phyloP scores from a whole-genome alignment of 129 eudicot genomes.

The carrot (Daucus carota) region DNA sequence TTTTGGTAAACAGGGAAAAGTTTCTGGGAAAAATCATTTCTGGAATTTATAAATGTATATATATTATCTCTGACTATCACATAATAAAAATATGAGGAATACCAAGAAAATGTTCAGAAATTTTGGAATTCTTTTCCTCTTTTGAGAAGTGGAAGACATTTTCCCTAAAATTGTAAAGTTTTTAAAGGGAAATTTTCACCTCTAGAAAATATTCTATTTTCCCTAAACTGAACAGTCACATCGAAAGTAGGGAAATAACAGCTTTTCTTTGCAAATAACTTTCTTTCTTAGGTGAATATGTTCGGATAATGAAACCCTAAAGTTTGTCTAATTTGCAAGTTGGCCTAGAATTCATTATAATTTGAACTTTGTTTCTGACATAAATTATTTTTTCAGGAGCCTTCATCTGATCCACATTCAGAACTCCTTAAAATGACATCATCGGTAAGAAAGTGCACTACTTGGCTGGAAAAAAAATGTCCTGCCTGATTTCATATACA shows the following conservation, averaged over 20 bases:
- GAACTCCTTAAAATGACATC: conserved; percentile 34
- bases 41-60: too few relatives aligned
- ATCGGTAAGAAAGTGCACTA: conserved; percentile 27
- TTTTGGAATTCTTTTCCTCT: too few relatives aligned
- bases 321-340: background rate
- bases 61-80: too few relatives aligned
- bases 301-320: background rate
- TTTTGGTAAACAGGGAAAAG: background rate
- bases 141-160: too few relatives aligned
- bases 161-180: background rate
- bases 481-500: background rate
- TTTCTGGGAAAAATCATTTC: background rate
- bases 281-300: background rate
- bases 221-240: background rate
- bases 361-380: background rate
- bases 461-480: background rate
- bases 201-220: background rate
- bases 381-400: background rate
- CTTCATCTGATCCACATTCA: conserved; percentile 1
- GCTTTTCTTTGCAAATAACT: background rate
- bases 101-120: too few relatives aligned
- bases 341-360: background rate
- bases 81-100: too few relatives aligned
- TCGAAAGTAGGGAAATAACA: background rate
- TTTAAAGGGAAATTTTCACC: background rate